phyloP scores from a whole-genome alignment of 2,329 filamentous ascomycete species.

The Didymella pinodella region DNA sequence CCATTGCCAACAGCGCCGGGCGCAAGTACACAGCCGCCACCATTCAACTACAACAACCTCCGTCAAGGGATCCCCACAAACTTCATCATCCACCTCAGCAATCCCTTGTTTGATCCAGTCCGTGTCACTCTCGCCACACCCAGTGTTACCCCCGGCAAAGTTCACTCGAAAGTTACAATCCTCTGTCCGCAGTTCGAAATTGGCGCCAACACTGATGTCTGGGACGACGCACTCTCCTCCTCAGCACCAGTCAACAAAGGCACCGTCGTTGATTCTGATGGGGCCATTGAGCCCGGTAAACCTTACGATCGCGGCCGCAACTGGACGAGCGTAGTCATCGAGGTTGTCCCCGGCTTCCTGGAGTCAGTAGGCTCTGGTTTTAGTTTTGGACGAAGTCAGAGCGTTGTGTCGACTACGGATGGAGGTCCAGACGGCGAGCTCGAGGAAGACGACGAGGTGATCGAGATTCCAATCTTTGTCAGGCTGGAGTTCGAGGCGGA shows the following conservation, averaged over 20 bases:
- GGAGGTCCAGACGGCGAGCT: conserved; percentile 34
- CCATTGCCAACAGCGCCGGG: conserved; percentile 31
- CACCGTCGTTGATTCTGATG: conserved; percentile 34
- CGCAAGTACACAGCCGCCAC: conserved; percentile 31
- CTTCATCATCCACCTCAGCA: conserved; percentile 88
- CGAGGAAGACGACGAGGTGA: conserved; percentile 66
- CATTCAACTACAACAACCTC: conserved; percentile 58
- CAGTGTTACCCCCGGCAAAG: conserved; percentile 46
- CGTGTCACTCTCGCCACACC: conserved; percentile 88
- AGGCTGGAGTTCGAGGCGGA: conserved; percentile 89
- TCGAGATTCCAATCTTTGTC: conserved; percentile 96
- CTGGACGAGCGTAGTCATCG: conserved; percentile 92
- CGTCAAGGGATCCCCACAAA: conserved; percentile 67
- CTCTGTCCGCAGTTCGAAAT: conserved; percentile 94
- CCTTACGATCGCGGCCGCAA: conserved; percentile 95
- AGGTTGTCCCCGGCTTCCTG: conserved; percentile 73
- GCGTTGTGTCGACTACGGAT: conserved; percentile 8
- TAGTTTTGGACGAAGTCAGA: conserved; percentile 12
- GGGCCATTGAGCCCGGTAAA: conserved; percentile 80
- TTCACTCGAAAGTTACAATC: conserved; percentile 77
- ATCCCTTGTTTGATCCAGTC: conserved; percentile 91
- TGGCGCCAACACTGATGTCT: conserved; percentile 90
- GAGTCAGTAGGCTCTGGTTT: conserved; percentile 15
- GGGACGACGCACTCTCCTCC: conserved; percentile 81
- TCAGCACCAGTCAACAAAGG: conserved; percentile 48